Percentiles rank a stretch among this genome's conserved stretches.
Evolutionary conservation across 805 yeast species (phyloP).

Genomic region (Candida silvatica): DNA sequence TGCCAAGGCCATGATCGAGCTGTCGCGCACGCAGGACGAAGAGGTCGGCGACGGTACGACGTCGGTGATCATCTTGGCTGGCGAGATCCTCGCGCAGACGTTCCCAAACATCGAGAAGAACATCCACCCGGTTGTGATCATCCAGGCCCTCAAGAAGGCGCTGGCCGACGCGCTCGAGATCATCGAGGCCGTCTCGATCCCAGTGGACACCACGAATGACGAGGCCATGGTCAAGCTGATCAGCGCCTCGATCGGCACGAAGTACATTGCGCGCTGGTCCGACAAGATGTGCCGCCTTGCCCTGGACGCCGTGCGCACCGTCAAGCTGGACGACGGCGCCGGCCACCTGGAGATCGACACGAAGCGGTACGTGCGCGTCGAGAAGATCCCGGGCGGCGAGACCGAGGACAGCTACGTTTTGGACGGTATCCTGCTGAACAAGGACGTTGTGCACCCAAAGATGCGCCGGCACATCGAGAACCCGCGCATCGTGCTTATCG

Average conservation of each 20-base stretch:
- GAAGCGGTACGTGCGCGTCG: slow-evolving; percentile 88
- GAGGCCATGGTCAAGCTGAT: slow-evolving; percentile 81
- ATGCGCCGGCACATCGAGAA: slow-evolving; percentile 86
- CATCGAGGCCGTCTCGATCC: slow-evolving; percentile 72
- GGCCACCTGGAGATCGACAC: slow-evolving; percentile 77
- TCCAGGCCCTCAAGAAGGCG: slow-evolving; percentile 89
- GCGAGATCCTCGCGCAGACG: slow-evolving; percentile 92
- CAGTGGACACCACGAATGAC: slow-evolving; percentile 79
- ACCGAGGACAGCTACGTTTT: slow-evolving; percentile 81
- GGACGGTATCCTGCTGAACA: slow-evolving; percentile 88
- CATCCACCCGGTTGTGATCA: slow-evolving; percentile 94
- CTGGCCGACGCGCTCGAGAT: slow-evolving; percentile 83
- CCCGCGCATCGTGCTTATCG: slow-evolving; percentile 83
- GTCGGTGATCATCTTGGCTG: slow-evolving; percentile 92
- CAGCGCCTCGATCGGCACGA: slow-evolving; percentile 91
- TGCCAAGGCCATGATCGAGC: slow-evolving; percentile 96
- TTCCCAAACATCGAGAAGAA: slow-evolving; percentile 91
- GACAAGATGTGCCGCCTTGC: slow-evolving; percentile 86
- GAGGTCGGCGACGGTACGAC: slow-evolving; percentile 92
- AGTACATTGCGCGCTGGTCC: slow-evolving; percentile 87
- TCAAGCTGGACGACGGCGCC: slow-evolving; percentile 46
- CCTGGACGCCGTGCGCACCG: slow-evolving; percentile 80
- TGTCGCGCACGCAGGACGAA: slow-evolving; percentile 95
- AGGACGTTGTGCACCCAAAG: slow-evolving; percentile 98
- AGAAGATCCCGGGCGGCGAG: slow-evolving; percentile 97